Evolutionary conservation across 345 rosid genomes (phyloP).

Genomic region (Hibiscus mutabilis): DNA sequence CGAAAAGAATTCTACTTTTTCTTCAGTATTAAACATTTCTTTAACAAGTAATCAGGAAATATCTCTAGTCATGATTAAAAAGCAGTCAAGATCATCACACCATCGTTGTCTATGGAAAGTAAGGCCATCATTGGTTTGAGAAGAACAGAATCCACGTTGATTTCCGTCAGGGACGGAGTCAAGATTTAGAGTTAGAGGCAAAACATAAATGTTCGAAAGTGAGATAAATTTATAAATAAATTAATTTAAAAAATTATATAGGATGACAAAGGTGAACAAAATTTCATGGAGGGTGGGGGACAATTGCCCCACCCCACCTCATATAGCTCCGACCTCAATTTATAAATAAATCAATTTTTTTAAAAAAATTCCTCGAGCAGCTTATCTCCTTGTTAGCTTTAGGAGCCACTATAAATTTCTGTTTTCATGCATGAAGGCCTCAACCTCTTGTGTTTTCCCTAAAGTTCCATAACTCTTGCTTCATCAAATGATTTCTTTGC

Average conservation of each 20-base stretch:
- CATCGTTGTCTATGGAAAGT: constrained; percentile 23
- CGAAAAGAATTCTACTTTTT: constrained; percentile 3
- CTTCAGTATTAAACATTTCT: not conserved
- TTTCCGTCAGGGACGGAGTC: no score
- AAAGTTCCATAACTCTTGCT: no score
- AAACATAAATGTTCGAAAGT: no score
- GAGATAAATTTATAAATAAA: no score
- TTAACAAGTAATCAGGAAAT: constrained; percentile 15
- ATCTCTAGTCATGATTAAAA: constrained; percentile 13
- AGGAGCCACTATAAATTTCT: constrained; percentile 31
- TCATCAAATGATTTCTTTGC: not conserved
- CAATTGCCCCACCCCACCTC: no score
- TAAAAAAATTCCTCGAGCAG: no score
- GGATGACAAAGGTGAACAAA: no score
- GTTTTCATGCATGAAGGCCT: constrained; percentile 21
- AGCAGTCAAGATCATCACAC: constrained; percentile 26
- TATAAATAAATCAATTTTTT: no score
- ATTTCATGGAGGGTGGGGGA: no score
- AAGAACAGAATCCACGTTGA: constrained; percentile 37
- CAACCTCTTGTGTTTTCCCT: not conserved
- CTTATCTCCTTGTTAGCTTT: constrained; percentile 16
- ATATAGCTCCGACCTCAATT: not conserved
- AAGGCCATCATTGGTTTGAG: constrained; percentile 35
- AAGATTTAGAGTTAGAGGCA: no score
- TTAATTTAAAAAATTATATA: no score